A percentile compares a stretch with the other conserved stretches of the same genome.
Evolutionary conservation across 768 basidiomycete species (phyloP).

Genomic region (Sarcomyxa edulis): DNA sequence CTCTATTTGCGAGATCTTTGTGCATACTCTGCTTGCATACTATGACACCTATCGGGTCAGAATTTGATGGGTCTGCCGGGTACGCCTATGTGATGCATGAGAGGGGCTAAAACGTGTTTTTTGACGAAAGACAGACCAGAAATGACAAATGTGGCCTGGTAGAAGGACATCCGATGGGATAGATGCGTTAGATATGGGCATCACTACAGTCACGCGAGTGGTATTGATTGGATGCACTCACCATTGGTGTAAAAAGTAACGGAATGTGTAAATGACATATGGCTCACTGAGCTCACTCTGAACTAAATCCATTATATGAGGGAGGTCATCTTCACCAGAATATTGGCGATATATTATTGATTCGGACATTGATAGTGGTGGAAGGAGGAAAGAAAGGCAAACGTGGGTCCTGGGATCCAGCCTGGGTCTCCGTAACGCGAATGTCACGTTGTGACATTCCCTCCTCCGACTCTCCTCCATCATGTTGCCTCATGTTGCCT

Average conservation of each 20-base stretch:
- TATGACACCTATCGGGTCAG: constrained; percentile 81
- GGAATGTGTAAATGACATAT: constrained; percentile 93
- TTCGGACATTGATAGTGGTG: constrained; percentile 20
- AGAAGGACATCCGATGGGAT: constrained; percentile 10
- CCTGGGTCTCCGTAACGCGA: too few relatives aligned
- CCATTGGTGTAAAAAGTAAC: constrained; percentile 97
- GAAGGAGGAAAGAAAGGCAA: background rate
- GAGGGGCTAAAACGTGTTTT: too few relatives aligned
- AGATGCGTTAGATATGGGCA: constrained; percentile 10
- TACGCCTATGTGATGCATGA: constrained; percentile 42
- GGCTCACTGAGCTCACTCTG: constrained; percentile 94
- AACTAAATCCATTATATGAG: constrained; percentile 81
- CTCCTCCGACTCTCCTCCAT: too few relatives aligned
- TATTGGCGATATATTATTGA: constrained; percentile 72
- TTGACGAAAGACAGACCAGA: constrained; percentile 40
- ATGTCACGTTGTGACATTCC: too few relatives aligned
- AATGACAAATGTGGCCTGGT: constrained; percentile 86
- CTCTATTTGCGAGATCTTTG: constrained; percentile 67
- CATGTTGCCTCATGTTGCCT: too few relatives aligned
- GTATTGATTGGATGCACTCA: constrained; percentile 43
- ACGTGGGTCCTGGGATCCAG: too few relatives aligned
- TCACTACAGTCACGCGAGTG: too few relatives aligned
- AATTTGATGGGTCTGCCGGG: constrained; percentile 33
- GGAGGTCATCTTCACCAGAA: constrained; percentile 70
- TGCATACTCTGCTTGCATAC: constrained; percentile 97